Conservation (phyloP, 371 early-diverging fungal genomes). For the Coemansia sp. region DNA sequence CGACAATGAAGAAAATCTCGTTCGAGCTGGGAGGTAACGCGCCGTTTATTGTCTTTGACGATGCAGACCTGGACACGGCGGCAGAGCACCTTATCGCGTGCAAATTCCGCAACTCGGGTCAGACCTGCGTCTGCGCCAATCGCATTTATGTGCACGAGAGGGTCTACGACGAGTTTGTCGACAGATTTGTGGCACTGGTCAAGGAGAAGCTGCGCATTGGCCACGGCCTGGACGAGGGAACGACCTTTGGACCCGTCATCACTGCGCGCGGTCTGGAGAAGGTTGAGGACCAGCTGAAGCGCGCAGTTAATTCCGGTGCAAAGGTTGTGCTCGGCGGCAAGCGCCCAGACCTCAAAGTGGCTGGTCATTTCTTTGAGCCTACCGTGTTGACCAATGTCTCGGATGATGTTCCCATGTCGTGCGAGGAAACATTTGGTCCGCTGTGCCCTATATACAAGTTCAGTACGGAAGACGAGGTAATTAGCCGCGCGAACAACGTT, state of each 20-base stretch:
- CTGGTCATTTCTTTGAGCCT: constrained; percentile 66
- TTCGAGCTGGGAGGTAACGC: constrained; percentile 87
- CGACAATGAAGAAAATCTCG: constrained; percentile 76
- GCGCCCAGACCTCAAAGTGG: constrained; percentile 14
- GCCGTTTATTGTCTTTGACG: constrained; percentile 87
- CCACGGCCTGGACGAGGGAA: constrained; percentile 64
- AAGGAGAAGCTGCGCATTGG: constrained; percentile 66
- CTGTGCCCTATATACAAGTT: constrained; percentile 72
- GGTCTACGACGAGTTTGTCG: constrained; percentile 71
- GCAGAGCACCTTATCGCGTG: constrained; percentile 63
- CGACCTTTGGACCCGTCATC: constrained; percentile 81
- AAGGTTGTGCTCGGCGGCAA: constrained; percentile 62
- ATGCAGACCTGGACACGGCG: constrained; percentile 68
- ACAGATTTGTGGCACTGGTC: constrained; percentile 57
- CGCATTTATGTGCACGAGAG: constrained; percentile 80
- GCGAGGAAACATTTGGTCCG: constrained; percentile 82
- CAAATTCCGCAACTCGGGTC: constrained; percentile 87
- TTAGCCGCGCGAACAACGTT: constrained; percentile 71
- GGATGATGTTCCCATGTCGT: constrained; percentile 60
- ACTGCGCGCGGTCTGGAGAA: constrained; percentile 67
- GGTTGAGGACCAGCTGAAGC: constrained; percentile 67
- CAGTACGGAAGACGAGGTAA: constrained; percentile 67
- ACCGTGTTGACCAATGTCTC: constrained; percentile 66
- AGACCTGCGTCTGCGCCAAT: constrained; percentile 85
- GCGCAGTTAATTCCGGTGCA: constrained; percentile 71